Base-by-base conservation (phyloP, 129 eudicot genomes). In the Flaveria ramosissima region DNA sequence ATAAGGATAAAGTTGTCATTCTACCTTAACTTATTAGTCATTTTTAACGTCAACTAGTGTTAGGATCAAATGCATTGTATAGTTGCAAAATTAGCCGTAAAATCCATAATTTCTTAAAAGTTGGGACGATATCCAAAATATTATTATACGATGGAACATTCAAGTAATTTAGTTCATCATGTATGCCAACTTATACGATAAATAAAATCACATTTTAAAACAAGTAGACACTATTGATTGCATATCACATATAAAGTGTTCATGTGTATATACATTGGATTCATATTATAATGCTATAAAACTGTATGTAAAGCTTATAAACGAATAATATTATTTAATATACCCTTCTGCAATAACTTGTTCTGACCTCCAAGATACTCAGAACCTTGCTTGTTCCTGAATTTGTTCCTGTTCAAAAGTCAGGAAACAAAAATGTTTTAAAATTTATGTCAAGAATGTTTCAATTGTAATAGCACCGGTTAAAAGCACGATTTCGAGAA, bases 391-490 rank as follows among this genome's bases (percentile, higher is more conserved):
- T 79, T 89, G 94, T 75, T 89, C 94, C 83, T 82, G 78, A 70
- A 89, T 86, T 86, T 89, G 94, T 79, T 89, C 94, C 91, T 89
- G 87, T 75, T 70, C 36, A 61, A 59, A 80, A 56, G 83, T 66
- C 74, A 70, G 11, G 66, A 76, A 46, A 2, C 36, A 47, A 23
- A 23, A 43, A 46, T 19, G 23, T n/a, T 19, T 45, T 19, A 41
- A 32, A 69, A 24, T 23, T 24, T 6, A 10, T 73, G 15, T 75
- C 36, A 17, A 17, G 19, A 66, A 1, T 45, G 53, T 68, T 64
- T 63, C 7, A 43, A 56, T 3, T 14, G 53, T 4, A 48, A 12
- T 48, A 48, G 47, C 19, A 68, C 7, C 6, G n/a, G 39, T 32
- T 59, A 36, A 50, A 50, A n/a, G 63, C 62, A 65, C 4, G 41